Evolutionary conservation across 2,329 filamentous ascomycete genomes (phyloP).

Genomic region (Fusarium fracticaudum): DNA sequence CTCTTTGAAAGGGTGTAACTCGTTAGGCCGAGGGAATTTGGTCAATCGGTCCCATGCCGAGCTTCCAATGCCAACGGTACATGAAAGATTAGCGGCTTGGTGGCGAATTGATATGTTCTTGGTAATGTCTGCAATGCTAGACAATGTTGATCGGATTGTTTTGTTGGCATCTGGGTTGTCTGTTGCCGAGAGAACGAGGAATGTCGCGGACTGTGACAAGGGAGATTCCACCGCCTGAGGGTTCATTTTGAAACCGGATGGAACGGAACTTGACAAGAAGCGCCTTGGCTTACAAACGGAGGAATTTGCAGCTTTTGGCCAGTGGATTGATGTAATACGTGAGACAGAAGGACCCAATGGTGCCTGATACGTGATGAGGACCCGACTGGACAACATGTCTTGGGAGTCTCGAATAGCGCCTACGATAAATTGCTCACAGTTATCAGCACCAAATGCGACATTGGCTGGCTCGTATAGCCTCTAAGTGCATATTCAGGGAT

Average conservation of each 20-base stretch:
- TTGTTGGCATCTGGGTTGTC: constrained; percentile 47
- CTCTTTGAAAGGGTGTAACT: constrained; percentile 61
- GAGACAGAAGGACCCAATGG: background rate
- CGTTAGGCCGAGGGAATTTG: constrained; percentile 55
- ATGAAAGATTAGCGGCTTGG: constrained; percentile 55
- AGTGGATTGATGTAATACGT: background rate
- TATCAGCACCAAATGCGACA: background rate
- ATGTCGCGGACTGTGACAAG: constrained; percentile 62
- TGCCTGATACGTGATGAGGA: background rate
- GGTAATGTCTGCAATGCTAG: constrained; percentile 55
- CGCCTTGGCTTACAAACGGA: background rate
- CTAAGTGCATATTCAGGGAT: constrained; percentile 8
- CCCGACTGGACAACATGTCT: background rate
- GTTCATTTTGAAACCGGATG: constrained; percentile 17
- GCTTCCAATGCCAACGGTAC: constrained; percentile 65
- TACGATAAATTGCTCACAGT: background rate
- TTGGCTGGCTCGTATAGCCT: background rate
- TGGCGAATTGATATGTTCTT: constrained; percentile 66
- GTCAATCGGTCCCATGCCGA: constrained; percentile 60
- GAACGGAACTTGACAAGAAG: background rate
- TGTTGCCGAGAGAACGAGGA: constrained; percentile 59
- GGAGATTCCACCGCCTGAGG: constrained; percentile 59
- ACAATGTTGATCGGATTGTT: constrained; percentile 56
- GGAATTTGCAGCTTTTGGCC: background rate
- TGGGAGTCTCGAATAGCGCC: background rate